Evolutionary conservation across 1,139 yeast genomes (phyloP).

Genomic region (Pneumocystis murina): DNA sequence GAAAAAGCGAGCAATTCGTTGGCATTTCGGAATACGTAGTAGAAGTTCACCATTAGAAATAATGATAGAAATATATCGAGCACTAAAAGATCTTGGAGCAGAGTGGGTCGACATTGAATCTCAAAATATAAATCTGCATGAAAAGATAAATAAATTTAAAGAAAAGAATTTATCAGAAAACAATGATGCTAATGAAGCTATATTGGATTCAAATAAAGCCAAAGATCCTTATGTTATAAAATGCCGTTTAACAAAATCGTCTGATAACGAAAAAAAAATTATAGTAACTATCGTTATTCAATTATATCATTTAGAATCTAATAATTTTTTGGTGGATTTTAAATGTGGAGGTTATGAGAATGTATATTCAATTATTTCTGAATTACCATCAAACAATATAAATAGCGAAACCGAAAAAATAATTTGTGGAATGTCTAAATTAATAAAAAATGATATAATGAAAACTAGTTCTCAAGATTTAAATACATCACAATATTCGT

Average conservation of each 20-base stretch:
- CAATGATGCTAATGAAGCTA: not conserved
- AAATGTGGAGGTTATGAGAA: conserved; percentile 68
- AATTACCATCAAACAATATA: not conserved
- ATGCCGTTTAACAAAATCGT: conserved; percentile 83
- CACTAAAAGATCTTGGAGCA: conserved; percentile 83
- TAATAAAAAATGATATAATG: conserved; percentile 38
- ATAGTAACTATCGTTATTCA: conserved; percentile 95
- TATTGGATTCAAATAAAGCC: conserved; percentile 34
- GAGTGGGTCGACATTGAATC: conserved; percentile 54
- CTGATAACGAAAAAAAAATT: conserved; percentile 21
- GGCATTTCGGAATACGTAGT: conserved; percentile 98
- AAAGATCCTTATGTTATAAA: conserved; percentile 93
- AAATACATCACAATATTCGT: conserved; percentile 13
- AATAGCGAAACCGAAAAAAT: not conserved
- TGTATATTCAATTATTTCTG: conserved; percentile 3
- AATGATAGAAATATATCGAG: conserved; percentile 96
- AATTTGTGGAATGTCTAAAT: not conserved
- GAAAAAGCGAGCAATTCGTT: conserved; percentile 40
- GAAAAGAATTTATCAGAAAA: not conserved
- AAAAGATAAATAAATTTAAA: not conserved
- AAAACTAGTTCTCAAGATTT: conserved; percentile 19
- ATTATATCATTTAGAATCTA: conserved; percentile 85
- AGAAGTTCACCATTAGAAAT: conserved; percentile 94
- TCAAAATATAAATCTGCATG: conserved; percentile 3
- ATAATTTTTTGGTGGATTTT: conserved; percentile 89